Conservation (phyloP, 441 rosid species). For the Pelargonium fulgidum region DNA sequence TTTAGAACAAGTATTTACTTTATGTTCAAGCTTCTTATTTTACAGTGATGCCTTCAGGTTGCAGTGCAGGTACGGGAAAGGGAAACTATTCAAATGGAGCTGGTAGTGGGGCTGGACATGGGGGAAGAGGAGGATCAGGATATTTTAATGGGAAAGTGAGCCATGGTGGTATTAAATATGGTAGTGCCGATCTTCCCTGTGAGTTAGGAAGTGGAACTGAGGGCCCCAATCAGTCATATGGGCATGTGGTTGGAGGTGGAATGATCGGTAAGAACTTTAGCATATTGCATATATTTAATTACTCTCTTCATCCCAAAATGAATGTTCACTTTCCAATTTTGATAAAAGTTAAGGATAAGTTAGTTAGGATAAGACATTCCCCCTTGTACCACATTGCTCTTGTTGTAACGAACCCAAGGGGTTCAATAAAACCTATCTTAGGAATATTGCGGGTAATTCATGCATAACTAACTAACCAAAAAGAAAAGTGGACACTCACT, state of each 20-base stretch:
- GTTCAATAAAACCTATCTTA: too few species aligned
- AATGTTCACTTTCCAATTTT: too few species aligned
- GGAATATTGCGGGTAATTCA: too few species aligned
- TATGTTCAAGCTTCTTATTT: constrained; percentile 24
- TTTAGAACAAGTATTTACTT: constrained; percentile 11
- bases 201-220: constrained; percentile 97
- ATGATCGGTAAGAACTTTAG: constrained; percentile 59
- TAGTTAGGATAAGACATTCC: too few species aligned
- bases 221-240: constrained; percentile 63
- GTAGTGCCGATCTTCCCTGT: constrained; percentile 87
- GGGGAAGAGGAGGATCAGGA: constrained; percentile 96
- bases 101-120: constrained; percentile 99
- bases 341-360: too few species aligned
- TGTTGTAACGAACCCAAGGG: too few species aligned
- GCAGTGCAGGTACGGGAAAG: constrained; percentile 81
- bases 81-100: constrained; percentile 86
- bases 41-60: constrained; percentile 47
- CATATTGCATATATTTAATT: too few species aligned
- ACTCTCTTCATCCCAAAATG: too few species aligned
- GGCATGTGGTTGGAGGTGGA: constrained; percentile 82
- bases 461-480: too few species aligned
- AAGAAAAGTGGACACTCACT: too few species aligned
- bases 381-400: too few species aligned
- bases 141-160: constrained; percentile 73
- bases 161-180: constrained; percentile 80